Percentiles rank a stretch among this genome's conserved stretches.
These are phyloP conservation scores for Didymella glomerata DNA, from an alignment of 2,329 filamentous ascomycete species.

Conservation along the genomic window DNA sequence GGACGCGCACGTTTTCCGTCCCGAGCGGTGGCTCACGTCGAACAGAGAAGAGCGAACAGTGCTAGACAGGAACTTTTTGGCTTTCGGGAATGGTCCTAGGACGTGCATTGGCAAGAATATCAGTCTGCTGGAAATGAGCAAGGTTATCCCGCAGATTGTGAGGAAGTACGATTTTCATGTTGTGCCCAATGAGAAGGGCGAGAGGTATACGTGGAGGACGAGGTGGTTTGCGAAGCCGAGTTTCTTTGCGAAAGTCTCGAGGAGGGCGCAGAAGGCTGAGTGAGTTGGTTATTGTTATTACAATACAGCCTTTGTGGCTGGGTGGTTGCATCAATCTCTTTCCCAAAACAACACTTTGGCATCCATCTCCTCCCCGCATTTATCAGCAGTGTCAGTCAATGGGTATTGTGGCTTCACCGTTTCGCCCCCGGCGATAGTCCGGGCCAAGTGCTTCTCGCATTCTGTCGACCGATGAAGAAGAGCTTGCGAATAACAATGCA, in stretches of 20 bases:
- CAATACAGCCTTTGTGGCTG: neutral
- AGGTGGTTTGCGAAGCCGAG: conserved; percentile 20
- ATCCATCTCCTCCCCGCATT: neutral
- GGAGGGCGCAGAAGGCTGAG: conserved; percentile 5
- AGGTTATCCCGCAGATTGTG: conserved; percentile 34
- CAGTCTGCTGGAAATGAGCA: conserved; percentile 32
- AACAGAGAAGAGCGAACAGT: conserved; percentile 14
- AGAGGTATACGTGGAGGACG: conserved; percentile 15
- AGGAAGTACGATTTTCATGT: conserved; percentile 28
- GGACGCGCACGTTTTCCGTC: conserved; percentile 52
- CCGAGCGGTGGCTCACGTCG: conserved; percentile 54
- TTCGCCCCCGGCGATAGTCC: neutral
- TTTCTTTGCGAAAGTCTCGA: conserved; percentile 3
- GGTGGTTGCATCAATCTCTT: neutral
- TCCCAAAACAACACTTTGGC: neutral
- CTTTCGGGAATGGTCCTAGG: conserved; percentile 33
- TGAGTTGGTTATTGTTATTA: neutral
- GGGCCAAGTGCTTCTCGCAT: conserved; percentile 9
- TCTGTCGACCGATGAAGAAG: conserved; percentile 10
- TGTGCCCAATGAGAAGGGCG: conserved; percentile 2
- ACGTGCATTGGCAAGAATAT: conserved; percentile 40
- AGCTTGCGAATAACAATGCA: conserved; percentile 4
- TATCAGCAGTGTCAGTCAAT: neutral
- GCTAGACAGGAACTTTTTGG: conserved; percentile 23
- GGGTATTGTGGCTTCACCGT: neutral